These are phyloP conservation scores for Dendrobium chrysotoxum DNA, from an alignment of 106 monocot species.

Conservation along the genomic window DNA sequence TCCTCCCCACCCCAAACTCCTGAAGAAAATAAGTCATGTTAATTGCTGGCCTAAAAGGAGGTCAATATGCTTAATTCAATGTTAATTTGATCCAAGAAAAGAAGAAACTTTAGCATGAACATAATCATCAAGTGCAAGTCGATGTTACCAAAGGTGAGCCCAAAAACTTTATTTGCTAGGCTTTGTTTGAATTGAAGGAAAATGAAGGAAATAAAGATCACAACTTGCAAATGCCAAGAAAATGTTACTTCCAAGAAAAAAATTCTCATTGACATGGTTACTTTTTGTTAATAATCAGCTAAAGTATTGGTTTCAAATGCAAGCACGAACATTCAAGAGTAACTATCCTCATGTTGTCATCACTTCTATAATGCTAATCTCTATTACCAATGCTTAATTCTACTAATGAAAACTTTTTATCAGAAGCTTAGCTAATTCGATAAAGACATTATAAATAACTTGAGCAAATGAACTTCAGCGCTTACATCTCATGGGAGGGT, in stretches of 20 bases:
- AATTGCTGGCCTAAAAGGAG: background rate
- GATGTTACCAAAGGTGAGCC: background rate
- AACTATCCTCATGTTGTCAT: background rate
- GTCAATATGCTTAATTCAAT: background rate
- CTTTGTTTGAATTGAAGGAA: background rate
- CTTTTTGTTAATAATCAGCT: too few relatives aligned
- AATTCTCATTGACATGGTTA: too few relatives aligned
- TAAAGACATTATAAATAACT: background rate
- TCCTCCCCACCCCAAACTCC: slow-evolving; percentile 62
- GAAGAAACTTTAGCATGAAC: background rate
- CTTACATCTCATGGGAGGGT: slow-evolving; percentile 66
- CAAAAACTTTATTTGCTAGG: background rate
- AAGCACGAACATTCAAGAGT: too few relatives aligned
- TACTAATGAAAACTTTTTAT: background rate
- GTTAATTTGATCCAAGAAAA: background rate
- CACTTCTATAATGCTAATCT: background rate
- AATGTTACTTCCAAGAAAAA: too few relatives aligned
- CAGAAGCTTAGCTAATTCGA: background rate
- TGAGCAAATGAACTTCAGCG: background rate
- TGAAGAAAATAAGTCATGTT: slow-evolving; percentile 11
- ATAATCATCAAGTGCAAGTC: background rate
- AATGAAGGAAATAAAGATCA: too few relatives aligned
- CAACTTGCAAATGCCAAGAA: too few relatives aligned
- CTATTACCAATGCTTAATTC: background rate
- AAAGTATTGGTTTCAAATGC: too few relatives aligned